Percentiles rank a stretch among this genome's conserved stretches.
These are phyloP conservation scores for Nematodospora valgi DNA, from an alignment of 805 yeast species.

Conservation along the genomic window DNA sequence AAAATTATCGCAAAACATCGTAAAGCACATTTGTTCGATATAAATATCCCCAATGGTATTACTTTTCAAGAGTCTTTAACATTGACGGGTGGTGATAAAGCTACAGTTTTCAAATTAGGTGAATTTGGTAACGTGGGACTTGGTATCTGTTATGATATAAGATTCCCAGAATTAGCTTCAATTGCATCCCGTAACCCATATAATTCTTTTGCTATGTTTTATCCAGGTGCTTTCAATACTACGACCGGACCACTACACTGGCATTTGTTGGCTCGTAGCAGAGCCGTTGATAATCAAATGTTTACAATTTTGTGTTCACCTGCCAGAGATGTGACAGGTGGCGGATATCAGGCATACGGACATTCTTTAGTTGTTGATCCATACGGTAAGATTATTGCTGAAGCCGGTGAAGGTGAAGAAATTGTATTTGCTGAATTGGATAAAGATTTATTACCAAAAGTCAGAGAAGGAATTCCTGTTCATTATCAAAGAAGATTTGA, in stretches of 20 bases:
- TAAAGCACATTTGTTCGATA: constrained; percentile 88
- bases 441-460: constrained; percentile 35
- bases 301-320: constrained; percentile 83
- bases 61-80: constrained; percentile 79
- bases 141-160: constrained; percentile 80
- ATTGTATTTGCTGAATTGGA: constrained; percentile 41
- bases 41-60: constrained; percentile 88
- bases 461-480: constrained; percentile 40
- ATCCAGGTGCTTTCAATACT: constrained; percentile 83
- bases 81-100: constrained; percentile 74
- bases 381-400: constrained; percentile 38
- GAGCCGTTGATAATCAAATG: constrained; percentile 74
- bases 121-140: constrained; percentile 72
- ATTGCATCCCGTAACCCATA: constrained; percentile 57
- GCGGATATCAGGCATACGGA: constrained; percentile 45
- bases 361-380: constrained; percentile 46
- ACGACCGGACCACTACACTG: constrained; percentile 83
- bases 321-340: constrained; percentile 62
- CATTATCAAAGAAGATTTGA: constrained; percentile 43
- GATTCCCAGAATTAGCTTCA: constrained; percentile 77
- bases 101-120: constrained; percentile 70
- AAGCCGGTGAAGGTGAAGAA: constrained; percentile 46
- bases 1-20: constrained; percentile 79
- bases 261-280: constrained; percentile 68
- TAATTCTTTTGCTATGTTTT: constrained; percentile 71